Percentiles rank a stretch among this genome's conserved stretches.
Evolutionary conservation across 2,329 filamentous ascomycete species (phyloP).

Genomic region (Ploettnerulaceae sp.): DNA sequence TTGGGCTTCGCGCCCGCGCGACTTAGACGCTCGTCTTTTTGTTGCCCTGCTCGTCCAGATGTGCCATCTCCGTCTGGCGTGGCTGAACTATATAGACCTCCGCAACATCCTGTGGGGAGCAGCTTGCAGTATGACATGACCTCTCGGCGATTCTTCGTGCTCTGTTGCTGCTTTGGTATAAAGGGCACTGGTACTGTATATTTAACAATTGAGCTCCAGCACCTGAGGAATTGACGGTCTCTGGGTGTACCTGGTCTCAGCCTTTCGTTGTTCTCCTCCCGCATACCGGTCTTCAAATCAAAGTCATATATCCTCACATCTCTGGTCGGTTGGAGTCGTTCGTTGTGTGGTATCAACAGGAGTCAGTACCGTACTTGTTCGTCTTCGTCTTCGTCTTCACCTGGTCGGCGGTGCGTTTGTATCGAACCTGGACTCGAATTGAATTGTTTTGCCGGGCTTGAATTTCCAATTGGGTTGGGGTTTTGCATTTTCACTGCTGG

Average conservation of each 20-base stretch:
- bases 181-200: conserved; percentile 25
- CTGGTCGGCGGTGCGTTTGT: conserved; percentile 8
- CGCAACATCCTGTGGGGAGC: conserved; percentile 22
- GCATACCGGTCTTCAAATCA: too few species aligned
- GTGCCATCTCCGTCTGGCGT: conserved; percentile 13
- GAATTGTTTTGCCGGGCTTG: not conserved
- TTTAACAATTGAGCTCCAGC: conserved; percentile 26
- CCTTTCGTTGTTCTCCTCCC: conserved; percentile 23
- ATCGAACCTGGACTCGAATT: conserved; percentile 2
- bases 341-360: not conserved
- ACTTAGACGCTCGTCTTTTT: conserved; percentile 22
- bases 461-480: conserved; percentile 2
- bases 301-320: too few species aligned
- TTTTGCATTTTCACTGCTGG: conserved; percentile 29
- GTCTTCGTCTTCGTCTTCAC: conserved; percentile 9
- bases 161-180: conserved; percentile 23
- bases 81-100: conserved; percentile 29
- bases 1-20: conserved; percentile 27
- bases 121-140: conserved; percentile 21
- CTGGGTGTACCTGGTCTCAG: conserved; percentile 24
- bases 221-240: conserved; percentile 23
- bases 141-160: conserved; percentile 27
- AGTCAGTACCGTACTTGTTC: not conserved
- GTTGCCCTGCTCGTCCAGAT: conserved; percentile 14
- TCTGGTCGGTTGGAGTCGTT: not conserved